A percentile compares a stretch with the other conserved stretches of the same genome.
phyloP scores from a whole-genome alignment of 495 filamentous ascomycete genomes.

The Bryoglossum gracile region DNA sequence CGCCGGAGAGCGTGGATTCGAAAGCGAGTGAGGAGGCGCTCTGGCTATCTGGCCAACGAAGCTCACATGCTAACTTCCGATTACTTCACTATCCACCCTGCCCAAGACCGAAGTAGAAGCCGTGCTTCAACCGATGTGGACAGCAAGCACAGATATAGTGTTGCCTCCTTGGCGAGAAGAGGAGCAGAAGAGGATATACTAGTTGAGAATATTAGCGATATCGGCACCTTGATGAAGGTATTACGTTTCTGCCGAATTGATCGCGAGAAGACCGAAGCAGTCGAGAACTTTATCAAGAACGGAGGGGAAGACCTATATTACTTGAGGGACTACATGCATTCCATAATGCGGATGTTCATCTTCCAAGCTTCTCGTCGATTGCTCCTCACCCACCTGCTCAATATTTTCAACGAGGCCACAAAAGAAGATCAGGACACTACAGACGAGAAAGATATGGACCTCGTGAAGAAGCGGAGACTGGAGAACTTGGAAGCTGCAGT shows the following conservation, averaged over 20 bases:
- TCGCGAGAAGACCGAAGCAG: slow-evolving; percentile 76
- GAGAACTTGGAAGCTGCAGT: slow-evolving; percentile 52
- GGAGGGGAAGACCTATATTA: slow-evolving; percentile 75
- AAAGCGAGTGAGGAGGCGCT: slow-evolving; percentile 59
- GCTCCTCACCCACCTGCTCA: slow-evolving; percentile 59
- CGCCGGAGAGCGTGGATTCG: slow-evolving; percentile 83
- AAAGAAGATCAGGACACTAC: slow-evolving; percentile 24
- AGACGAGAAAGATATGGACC: slow-evolving; percentile 20
- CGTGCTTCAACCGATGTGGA: slow-evolving; percentile 7
- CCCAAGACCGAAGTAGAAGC: slow-evolving; percentile 14
- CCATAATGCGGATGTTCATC: slow-evolving; percentile 78
- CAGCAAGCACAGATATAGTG: slow-evolving; percentile 15
- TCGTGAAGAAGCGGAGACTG: slow-evolving; percentile 25
- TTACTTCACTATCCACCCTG: slow-evolving; percentile 74
- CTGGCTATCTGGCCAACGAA: slow-evolving; percentile 30
- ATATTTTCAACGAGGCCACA: slow-evolving; percentile 48
- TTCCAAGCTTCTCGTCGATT: slow-evolving; percentile 83
- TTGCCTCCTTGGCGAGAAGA: slow-evolving; percentile 3
- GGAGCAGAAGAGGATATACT: slow-evolving; percentile 22
- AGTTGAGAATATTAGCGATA: slow-evolving; percentile 54
- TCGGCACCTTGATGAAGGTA: slow-evolving; percentile 54
- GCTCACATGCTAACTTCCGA: slow-evolving; percentile 67
- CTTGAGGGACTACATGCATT: slow-evolving; percentile 68
- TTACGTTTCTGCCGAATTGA: slow-evolving; percentile 70
- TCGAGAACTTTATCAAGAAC: slow-evolving; percentile 71